Conservation (phyloP, 345 rosid genomes). For the Populus deltoides region DNA sequence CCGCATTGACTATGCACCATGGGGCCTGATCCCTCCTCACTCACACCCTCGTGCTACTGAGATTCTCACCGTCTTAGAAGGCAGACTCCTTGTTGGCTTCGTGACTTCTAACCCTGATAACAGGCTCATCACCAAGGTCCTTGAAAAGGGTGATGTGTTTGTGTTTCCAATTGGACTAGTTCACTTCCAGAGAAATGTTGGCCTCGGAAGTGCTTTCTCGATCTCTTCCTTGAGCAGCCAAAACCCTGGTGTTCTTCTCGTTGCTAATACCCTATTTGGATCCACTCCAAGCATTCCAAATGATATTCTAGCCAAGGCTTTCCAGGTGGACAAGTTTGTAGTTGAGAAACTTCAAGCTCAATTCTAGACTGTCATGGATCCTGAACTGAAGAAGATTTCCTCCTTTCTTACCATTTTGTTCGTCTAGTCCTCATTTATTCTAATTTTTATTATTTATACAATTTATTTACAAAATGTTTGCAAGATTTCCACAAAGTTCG, state of each 20-base stretch:
- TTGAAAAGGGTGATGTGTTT: slow-evolving; percentile 21
- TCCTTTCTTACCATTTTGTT: neutral
- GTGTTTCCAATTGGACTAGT: slow-evolving; percentile 24
- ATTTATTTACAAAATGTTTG: no score
- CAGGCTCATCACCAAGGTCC: slow-evolving; percentile 23
- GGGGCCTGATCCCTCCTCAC: no score
- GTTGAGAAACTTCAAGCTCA: slow-evolving; percentile 1
- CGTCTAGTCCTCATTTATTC: no score
- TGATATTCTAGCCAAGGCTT: slow-evolving; percentile 28
- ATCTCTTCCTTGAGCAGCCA: slow-evolving; percentile 22
- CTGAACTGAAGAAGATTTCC: neutral
- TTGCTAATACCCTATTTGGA: slow-evolving; percentile 27
- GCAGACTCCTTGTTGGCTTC: slow-evolving; percentile 24
- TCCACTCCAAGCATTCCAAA: slow-evolving; percentile 14
- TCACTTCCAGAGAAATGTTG: slow-evolving; percentile 28
- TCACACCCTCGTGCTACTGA: no score
- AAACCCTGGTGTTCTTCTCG: slow-evolving; percentile 22
- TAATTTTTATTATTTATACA: no score
- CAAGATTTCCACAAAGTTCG: no score
- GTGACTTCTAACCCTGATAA: slow-evolving; percentile 29
- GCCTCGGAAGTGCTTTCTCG: slow-evolving; percentile 6
- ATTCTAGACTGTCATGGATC: neutral
- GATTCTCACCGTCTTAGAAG: slow-evolving; percentile 21
- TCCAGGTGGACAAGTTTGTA: slow-evolving; percentile 23
- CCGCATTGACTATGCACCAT: no score